Evolutionary conservation across 129 eudicot genomes (phyloP).

Genomic region (Apium graveolens): DNA sequence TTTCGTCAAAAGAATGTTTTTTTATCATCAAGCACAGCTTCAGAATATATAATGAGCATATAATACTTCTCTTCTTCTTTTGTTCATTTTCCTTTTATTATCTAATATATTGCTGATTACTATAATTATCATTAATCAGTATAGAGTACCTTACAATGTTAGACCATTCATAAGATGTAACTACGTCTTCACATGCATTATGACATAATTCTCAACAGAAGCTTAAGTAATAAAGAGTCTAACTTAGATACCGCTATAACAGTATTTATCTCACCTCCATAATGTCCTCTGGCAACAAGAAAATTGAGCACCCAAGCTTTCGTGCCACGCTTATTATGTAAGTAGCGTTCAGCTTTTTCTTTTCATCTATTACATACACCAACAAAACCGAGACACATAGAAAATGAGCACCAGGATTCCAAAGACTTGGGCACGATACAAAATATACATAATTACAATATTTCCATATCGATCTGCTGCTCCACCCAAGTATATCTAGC

Average conservation of each 20-base stretch:
- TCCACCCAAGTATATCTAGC: not conserved
- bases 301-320: slow-evolving; percentile 92
- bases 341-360: slow-evolving; percentile 91
- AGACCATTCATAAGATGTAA: not conserved
- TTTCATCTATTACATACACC: slow-evolving; percentile 55
- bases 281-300: slow-evolving; percentile 93
- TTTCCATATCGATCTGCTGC: not conserved
- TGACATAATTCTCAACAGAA: not conserved
- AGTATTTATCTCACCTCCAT: slow-evolving; percentile 57
- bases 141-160: not conserved
- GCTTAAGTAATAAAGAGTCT: not conserved
- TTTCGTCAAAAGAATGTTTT: not conserved
- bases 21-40: not conserved
- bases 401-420: not conserved
- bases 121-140: not conserved
- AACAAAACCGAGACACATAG: not conserved
- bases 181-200: not conserved
- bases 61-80: not conserved
- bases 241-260: not conserved
- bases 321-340: slow-evolving; percentile 93
- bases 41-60: not conserved
- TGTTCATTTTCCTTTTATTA: not conserved
- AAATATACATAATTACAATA: not conserved
- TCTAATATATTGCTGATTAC: not conserved
- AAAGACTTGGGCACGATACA: not conserved